Percentiles rank a stretch among this genome's conserved stretches.
phyloP scores from a whole-genome alignment of 257 asterid genomes.

The Primulina huaijiensis region DNA sequence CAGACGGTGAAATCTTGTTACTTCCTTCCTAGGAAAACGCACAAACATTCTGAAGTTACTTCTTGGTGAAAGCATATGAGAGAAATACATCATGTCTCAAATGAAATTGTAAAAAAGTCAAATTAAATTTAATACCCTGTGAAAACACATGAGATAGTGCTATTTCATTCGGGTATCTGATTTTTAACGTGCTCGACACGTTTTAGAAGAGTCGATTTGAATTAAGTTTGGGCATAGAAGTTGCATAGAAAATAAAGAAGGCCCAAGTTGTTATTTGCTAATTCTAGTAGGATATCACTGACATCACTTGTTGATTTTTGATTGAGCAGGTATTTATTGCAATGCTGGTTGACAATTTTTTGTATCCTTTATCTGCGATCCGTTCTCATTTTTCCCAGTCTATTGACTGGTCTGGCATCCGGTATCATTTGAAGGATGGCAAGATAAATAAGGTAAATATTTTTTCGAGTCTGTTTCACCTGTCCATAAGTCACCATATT shows the following conservation, averaged over 20 bases:
- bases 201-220: not conserved
- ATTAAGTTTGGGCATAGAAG: not conserved
- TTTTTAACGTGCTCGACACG: not conserved
- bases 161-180: not conserved
- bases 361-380: conserved; percentile 83
- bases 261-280: conserved; percentile 1
- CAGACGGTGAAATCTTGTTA: not conserved
- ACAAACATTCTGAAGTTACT: conserved; percentile 1
- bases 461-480: conserved; percentile 16
- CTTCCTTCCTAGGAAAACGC: not conserved
- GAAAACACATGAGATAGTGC: not conserved
- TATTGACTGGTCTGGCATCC: conserved; percentile 95
- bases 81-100: not conserved
- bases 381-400: conserved; percentile 93
- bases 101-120: not conserved
- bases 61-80: not conserved
- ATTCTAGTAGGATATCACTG: conserved; percentile 20
- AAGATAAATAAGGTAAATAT: conserved; percentile 70
- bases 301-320: conserved; percentile 26
- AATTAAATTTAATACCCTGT: not conserved
- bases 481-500: not conserved
- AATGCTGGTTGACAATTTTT: conserved; percentile 90
- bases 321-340: conserved; percentile 81
- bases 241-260: not conserved
- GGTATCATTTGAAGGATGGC: conserved; percentile 86